Base-by-base conservation (phyloP, 2,329 filamentous ascomycete species). In the Dendryphion nanum region DNA sequence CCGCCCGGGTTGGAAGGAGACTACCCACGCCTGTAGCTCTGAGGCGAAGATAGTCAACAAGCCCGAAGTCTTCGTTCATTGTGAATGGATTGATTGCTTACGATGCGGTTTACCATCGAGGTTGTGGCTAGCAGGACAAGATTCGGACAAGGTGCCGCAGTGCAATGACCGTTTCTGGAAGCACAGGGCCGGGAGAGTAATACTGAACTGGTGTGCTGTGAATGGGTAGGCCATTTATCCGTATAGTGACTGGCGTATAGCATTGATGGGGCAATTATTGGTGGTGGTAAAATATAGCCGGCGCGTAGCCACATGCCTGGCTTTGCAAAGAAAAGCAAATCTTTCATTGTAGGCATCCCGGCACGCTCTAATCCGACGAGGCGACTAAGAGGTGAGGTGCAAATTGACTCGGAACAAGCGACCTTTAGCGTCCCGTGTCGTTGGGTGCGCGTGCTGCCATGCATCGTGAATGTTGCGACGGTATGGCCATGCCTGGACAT, bases 151-250 rank as follows among this genome's bases (percentile, higher is more conserved):
- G 10, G 10, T n/a, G 23, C 23, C 23, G 23, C 23, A 26, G 23
- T 26, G 23, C 37, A 44, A 19, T 32, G 15, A 30, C 45, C 36
- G 21, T 39, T 57, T 57, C 42, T 50, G 47, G 49, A 59, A 56
- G 42, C 38, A 34, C 42, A 29, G 32, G 28, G 17, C 21, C 40
- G 33, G 32, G 32, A 29, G 40, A 35, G 39, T 48, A 42, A 48
- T 38, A 38, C 21, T 31, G n/a, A 46, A 46, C 47, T 35, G 34
- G 34, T 30, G 35, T 8, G 34, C 6, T 50, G 26, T 52, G 46
- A 56, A 42, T 53, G 54, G 23, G 54, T 38, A 34, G 33, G 18
- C 13, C 21, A 49, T 61, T 62, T 59, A 62, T n/a, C 57, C 58
- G 55, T 35, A 59, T 50, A 59, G 42, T 54, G 45, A 35, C 45